Evolutionary conservation across 768 basidiomycete species (phyloP).

Genomic region (Russula sp.): DNA sequence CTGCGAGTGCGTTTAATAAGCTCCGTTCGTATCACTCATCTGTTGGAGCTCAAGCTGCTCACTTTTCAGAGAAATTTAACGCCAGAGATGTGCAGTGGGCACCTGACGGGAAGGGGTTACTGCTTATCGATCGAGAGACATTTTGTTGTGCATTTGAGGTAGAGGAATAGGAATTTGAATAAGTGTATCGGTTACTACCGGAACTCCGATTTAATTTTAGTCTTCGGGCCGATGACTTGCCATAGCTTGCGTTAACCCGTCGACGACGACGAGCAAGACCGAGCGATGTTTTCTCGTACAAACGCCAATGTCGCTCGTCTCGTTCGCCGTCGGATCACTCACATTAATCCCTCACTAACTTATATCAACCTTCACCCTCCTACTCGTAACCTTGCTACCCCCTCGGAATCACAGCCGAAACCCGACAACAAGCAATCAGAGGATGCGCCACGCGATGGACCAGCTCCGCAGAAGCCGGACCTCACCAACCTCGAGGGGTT

Average conservation of each 20-base stretch:
- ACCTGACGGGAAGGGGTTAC: constrained; percentile 80
- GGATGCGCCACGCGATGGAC: constrained; percentile 22
- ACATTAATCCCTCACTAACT: constrained; percentile 1
- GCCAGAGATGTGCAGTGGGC: constrained; percentile 72
- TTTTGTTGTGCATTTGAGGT: constrained; percentile 52
- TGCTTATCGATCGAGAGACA: constrained; percentile 68
- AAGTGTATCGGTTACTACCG: constrained; percentile 12
- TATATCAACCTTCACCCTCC: neutral
- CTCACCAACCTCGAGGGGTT: constrained; percentile 32
- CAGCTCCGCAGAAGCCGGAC: constrained; percentile 27
- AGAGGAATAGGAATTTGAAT: constrained; percentile 23
- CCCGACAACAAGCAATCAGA: constrained; percentile 17
- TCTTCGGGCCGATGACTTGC: constrained; percentile 1
- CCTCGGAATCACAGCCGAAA: constrained; percentile 18
- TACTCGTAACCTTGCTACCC: constrained; percentile 24
- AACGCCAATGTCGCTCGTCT: constrained; percentile 25
- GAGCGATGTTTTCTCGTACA: constrained; percentile 29
- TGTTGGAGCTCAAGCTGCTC: neutral
- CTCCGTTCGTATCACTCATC: neutral
- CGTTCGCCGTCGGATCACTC: constrained; percentile 22
- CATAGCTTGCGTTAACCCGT: constrained; percentile 10
- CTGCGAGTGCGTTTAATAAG: constrained; percentile 59
- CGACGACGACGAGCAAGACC: constrained; percentile 20
- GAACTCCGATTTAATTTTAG: constrained; percentile 14
- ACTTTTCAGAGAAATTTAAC: constrained; percentile 60